Evolutionary conservation across 2,329 filamentous ascomycete genomes (phyloP).

Genomic region (Verticillium klebahnii): DNA sequence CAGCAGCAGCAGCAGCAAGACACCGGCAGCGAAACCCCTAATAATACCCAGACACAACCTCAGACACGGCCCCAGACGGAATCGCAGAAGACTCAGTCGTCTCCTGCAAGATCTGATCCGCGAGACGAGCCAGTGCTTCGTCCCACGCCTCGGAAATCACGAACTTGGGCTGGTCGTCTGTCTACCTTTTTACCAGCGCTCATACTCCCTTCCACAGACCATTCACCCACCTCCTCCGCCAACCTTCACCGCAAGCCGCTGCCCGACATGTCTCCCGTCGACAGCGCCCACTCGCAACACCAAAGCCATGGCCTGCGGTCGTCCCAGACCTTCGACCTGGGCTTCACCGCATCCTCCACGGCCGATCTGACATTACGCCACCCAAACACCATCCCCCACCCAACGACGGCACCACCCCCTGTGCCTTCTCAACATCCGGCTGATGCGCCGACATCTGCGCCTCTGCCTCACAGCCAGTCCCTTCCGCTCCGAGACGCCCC

Average conservation of each 20-base stretch:
- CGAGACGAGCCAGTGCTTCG: conserved; percentile 12
- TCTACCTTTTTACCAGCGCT: conserved; percentile 33
- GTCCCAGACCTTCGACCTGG: neutral
- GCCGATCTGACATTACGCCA: neutral
- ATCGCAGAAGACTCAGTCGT: neutral
- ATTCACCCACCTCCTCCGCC: conserved; percentile 14
- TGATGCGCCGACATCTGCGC: neutral
- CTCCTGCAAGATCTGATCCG: neutral
- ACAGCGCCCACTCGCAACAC: conserved; percentile 4
- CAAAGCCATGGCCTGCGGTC: neutral
- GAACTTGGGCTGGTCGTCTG: conserved; percentile 29
- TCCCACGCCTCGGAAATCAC: conserved; percentile 22
- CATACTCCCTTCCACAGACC: conserved; percentile 27
- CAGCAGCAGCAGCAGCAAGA: neutral
- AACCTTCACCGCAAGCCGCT: conserved; percentile 17
- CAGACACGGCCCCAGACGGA: neutral
- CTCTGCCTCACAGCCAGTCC: neutral
- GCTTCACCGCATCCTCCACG: neutral
- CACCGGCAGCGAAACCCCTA: neutral
- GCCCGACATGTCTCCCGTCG: conserved; percentile 9
- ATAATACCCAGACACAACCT: neutral
- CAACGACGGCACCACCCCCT: neutral
- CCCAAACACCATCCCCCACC: neutral
- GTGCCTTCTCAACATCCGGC: neutral
- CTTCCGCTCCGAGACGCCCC: neutral